These are phyloP conservation scores for Eugenia klotzschiana DNA, from an alignment of 441 rosid genomes.

Conservation along the genomic window DNA sequence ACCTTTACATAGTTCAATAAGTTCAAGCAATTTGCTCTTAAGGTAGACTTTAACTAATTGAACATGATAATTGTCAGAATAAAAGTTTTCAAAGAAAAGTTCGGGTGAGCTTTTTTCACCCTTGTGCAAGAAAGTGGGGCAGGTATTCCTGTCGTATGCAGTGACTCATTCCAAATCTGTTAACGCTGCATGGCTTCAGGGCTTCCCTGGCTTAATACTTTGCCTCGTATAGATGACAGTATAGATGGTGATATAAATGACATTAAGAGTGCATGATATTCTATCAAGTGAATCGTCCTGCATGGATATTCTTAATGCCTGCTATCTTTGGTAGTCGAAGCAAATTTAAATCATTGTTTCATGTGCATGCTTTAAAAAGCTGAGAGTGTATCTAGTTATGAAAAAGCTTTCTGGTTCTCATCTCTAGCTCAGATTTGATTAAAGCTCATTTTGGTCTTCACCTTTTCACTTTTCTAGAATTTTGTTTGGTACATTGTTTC, in stretches of 20 bases:
- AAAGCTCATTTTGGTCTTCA: not conserved
- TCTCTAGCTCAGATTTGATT: not conserved
- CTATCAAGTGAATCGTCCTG: not conserved
- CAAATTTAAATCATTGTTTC: not conserved
- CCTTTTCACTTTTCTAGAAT: not conserved
- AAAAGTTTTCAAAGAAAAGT: not conserved
- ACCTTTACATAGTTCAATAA: not conserved
- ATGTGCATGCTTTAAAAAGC: not conserved
- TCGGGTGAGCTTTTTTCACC: not conserved
- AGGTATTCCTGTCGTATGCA: not conserved
- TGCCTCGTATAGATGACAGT: not conserved
- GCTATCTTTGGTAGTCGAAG: not conserved
- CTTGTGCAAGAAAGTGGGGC: not conserved
- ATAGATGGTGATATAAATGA: not conserved
- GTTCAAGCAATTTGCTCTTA: not conserved
- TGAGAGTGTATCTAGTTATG: not conserved
- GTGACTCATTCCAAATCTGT: not conserved
- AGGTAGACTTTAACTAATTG: not conserved
- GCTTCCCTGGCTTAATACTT: not conserved
- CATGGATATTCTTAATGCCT: not conserved
- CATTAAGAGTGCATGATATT: not conserved
- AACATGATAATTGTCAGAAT: not conserved
- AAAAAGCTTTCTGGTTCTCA: not conserved
- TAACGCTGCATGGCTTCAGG: not conserved
- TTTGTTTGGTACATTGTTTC: not conserved